Percentiles rank a stretch among this genome's conserved stretches.
Evolutionary conservation across 306 rosid genomes (phyloP).

Genomic region (Trichosanthes truncata): DNA sequence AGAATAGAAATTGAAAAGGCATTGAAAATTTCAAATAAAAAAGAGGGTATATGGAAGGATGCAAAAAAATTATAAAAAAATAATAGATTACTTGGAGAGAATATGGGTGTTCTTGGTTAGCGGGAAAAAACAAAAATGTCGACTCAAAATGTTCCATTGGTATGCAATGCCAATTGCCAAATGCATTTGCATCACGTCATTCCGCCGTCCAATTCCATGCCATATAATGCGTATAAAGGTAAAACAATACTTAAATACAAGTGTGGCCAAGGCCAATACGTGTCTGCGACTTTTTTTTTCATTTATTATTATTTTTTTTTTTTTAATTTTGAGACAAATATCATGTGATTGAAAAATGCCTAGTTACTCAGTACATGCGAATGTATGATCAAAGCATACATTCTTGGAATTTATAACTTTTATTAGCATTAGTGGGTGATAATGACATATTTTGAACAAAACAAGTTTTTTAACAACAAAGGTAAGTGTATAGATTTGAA

Average conservation of each 20-base stretch:
- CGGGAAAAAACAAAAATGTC: background rate
- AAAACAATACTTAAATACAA: background rate
- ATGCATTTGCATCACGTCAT: background rate
- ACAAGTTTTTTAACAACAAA: too few relatives aligned
- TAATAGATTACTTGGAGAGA: background rate
- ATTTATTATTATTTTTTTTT: background rate
- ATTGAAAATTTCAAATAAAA: background rate
- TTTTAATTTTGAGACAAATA: background rate
- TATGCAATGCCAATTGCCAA: too few relatives aligned
- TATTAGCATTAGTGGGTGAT: too few relatives aligned
- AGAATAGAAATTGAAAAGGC: too few relatives aligned
- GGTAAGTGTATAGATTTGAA: too few relatives aligned
- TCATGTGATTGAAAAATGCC: too few relatives aligned
- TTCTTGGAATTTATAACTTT: too few relatives aligned
- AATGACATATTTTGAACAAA: too few relatives aligned
- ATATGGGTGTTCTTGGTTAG: background rate
- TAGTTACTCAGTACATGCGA: too few relatives aligned
- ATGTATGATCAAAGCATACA: too few relatives aligned
- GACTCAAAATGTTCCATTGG: background rate
- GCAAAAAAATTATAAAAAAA: background rate
- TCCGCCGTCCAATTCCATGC: background rate
- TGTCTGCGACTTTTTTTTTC: too few relatives aligned
- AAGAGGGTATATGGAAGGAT: background rate
- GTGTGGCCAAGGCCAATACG: background rate
- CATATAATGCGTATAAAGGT: background rate